Evolutionary conservation across 1,284 basidiomycete species (phyloP), one percentile per base, ranked within the genome.

Genomic region (Apiotrichum mycotoxinovorans): DNA sequence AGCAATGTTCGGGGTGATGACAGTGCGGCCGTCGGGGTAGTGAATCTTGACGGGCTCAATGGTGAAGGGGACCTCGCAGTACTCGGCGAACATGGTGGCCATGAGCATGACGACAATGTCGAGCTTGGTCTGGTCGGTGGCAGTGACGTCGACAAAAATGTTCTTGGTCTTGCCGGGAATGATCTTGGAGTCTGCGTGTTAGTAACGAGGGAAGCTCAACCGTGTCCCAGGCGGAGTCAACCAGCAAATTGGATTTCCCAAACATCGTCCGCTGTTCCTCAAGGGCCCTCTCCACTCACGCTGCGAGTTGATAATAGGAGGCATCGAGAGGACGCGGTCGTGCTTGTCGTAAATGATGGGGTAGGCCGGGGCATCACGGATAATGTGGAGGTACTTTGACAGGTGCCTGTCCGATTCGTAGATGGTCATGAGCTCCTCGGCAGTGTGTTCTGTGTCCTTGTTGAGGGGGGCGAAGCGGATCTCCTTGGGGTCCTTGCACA

Each of bases 221-320:
- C 33, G 33, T 34, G 9, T 34, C 9, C 33, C 33, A 34, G 8
- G 33, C 8, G 33, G 33, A 9, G 18, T 10, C 35, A 15, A 10
- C 15, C 5, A 10, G 18, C 12, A 37, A 17, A 4, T 10, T 17
- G 18, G 15, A 10, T 37, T 17, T 9, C 14, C 18, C 5, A n/a
- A 5, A 40, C 2, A n/a, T 8, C 8, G 37, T n/a, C 18, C 37
- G 12, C 37, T 38, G 37, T 18, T 8, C 17, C 14, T n/a, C 9
- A 18, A 22, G 5, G 4, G 5, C 40, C n/a, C n/a, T n/a, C n/a
- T 20, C 23, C n/a, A 61, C 71, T 63, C 55, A 77, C 76, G 89
- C 63, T 96, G 87, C 8, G 92, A 95, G 79, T 97, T 97, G 79
- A 97, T 96, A 76, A 99, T 97, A 2, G 96, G 96, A 27, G 96